Evolutionary conservation across 2,329 filamentous ascomycete species (phyloP).

Genomic region (Chrysosporium queenslandicum): DNA sequence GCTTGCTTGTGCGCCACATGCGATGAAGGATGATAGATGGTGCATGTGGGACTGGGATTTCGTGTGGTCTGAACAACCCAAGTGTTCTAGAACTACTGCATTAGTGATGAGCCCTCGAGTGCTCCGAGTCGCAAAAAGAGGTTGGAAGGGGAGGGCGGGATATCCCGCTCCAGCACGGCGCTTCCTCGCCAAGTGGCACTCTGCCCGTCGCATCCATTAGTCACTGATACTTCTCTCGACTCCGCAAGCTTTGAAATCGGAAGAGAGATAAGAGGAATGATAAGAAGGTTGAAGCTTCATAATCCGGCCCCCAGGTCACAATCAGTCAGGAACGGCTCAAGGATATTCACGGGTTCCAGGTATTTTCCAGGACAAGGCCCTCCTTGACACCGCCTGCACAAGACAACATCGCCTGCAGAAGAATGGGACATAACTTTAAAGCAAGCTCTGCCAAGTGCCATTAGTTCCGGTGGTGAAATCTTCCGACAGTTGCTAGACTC

Average conservation of each 20-base stretch:
- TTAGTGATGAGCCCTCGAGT: background rate
- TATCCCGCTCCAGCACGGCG: background rate
- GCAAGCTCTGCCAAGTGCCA: constrained; percentile 8
- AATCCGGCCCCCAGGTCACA: constrained; percentile 10
- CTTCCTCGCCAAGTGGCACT: background rate
- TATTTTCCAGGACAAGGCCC: background rate
- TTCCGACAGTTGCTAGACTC: constrained; percentile 1
- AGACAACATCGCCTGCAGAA: background rate
- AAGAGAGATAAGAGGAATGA: background rate
- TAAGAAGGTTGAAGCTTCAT: background rate
- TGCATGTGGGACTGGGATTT: background rate
- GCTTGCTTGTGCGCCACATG: constrained; percentile 4
- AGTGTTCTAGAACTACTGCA: constrained; percentile 6
- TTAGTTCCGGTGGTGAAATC: constrained; percentile 1
- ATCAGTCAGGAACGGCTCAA: constrained; percentile 8
- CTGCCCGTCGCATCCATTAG: background rate
- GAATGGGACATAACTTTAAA: constrained; percentile 2
- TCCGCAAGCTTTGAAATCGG: background rate
- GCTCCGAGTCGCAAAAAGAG: too few species aligned
- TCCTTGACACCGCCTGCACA: background rate
- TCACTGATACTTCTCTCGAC: background rate
- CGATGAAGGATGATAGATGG: background rate
- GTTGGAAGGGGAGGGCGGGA: background rate
- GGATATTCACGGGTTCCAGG: constrained; percentile 9
- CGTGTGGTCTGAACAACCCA: background rate